Evolutionary conservation across 2,329 filamentous ascomycete species (phyloP).

Genomic region (Fusarium newnesense): DNA sequence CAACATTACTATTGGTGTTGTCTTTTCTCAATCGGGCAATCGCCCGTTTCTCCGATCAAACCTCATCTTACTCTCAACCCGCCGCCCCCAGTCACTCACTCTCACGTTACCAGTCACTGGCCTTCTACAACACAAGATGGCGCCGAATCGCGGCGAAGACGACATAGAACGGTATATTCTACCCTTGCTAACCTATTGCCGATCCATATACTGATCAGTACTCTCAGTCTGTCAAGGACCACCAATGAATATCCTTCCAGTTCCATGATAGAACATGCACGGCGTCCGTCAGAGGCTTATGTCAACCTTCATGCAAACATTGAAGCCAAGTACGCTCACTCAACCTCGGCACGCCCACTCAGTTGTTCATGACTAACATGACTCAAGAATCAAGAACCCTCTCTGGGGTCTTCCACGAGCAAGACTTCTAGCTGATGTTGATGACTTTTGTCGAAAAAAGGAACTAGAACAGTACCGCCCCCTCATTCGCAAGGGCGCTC

Average conservation of each 20-base stretch:
- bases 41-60: neutral
- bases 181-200: neutral
- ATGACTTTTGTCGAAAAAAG: constrained; percentile 70
- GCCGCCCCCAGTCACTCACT: neutral
- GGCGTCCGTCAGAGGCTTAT: constrained; percentile 45
- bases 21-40: constrained; percentile 1
- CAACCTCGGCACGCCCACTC: too few species aligned
- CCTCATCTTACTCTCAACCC: neutral
- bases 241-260: constrained; percentile 44
- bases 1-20: neutral
- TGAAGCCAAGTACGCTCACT: constrained; percentile 55
- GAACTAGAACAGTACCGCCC: constrained; percentile 67
- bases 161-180: constrained; percentile 44
- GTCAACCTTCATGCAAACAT: constrained; percentile 58
- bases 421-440: constrained; percentile 65
- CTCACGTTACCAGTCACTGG: constrained; percentile 1
- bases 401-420: constrained; percentile 63
- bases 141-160: constrained; percentile 40
- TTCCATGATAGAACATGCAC: constrained; percentile 51
- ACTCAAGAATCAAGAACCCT: constrained; percentile 55
- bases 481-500: constrained; percentile 74
- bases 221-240: constrained; percentile 34
- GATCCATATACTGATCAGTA: constrained; percentile 29
- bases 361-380: constrained; percentile 25
- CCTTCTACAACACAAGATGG: constrained; percentile 26